These are phyloP conservation scores for Haberlea rhodopensis DNA, from an alignment of 257 asterid species.

Conservation along the genomic window DNA sequence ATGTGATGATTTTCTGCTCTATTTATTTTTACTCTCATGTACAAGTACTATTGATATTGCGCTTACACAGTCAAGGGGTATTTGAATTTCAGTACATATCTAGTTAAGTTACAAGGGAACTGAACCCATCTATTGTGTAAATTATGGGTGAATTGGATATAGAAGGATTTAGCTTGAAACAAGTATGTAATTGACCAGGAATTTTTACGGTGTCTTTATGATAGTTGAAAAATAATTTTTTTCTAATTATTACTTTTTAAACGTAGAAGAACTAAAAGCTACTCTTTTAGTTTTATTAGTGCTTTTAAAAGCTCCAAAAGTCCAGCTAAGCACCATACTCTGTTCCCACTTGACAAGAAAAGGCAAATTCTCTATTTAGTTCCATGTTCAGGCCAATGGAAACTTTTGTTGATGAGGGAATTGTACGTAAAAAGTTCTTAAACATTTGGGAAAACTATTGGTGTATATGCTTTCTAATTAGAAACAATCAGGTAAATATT, in stretches of 20 bases:
- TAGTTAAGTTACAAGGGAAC: neutral
- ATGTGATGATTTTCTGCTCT: slow-evolving; percentile 13
- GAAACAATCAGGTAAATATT: neutral
- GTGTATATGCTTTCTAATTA: slow-evolving; percentile 3
- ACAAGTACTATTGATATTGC: slow-evolving; percentile 3
- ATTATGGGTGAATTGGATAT: no score
- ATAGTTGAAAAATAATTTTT: no score
- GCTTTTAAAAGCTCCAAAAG: no score
- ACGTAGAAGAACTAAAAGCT: no score
- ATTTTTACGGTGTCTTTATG: no score
- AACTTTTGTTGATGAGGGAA: neutral
- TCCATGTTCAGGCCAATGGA: neutral
- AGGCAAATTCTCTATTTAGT: neutral
- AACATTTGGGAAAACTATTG: neutral
- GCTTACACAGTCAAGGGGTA: neutral
- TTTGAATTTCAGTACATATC: neutral
- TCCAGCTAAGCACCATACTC: no score
- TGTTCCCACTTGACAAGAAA: neutral
- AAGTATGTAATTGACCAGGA: no score
- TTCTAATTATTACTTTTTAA: no score
- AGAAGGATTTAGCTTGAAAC: no score
- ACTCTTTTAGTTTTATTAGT: no score
- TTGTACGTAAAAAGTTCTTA: neutral
- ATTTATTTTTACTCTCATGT: neutral
- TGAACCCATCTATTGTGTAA: neutral